Percentiles rank a stretch among this genome's conserved stretches.
These are phyloP conservation scores for Yarrowia divulgata DNA, from an alignment of 805 yeast genomes.

Conservation along the genomic window DNA sequence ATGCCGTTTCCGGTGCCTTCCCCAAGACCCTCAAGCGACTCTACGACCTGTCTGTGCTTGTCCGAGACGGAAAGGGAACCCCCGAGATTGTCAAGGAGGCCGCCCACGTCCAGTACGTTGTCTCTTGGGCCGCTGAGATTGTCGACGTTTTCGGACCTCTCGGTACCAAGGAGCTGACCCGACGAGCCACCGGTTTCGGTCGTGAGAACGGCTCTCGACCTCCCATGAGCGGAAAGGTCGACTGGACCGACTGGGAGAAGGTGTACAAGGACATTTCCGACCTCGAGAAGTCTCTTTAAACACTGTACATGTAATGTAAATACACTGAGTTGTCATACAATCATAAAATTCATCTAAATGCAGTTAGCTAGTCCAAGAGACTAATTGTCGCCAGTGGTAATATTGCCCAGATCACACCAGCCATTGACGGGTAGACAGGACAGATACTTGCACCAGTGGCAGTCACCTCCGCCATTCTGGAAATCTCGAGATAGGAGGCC, in stretches of 20 bases:
- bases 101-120: conserved; percentile 53
- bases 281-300: conserved; percentile 23
- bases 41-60: conserved; percentile 51
- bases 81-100: conserved; percentile 51
- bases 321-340: conserved; percentile 6
- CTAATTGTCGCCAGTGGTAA: conserved; percentile 43
- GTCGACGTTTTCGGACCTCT: conserved; percentile 56
- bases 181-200: conserved; percentile 54
- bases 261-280: conserved; percentile 33
- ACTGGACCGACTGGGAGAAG: conserved; percentile 40
- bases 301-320: background rate
- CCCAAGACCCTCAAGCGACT: conserved; percentile 59
- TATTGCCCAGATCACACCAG: conserved; percentile 67
- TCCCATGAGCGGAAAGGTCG: conserved; percentile 51
- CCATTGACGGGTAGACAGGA: conserved; percentile 73
- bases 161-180: conserved; percentile 58
- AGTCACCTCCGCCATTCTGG: conserved; percentile 58
- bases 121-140: conserved; percentile 57
- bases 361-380: conserved; percentile 13
- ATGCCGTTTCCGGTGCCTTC: conserved; percentile 61
- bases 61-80: conserved; percentile 50
- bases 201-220: conserved; percentile 57
- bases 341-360: conserved; percentile 31
- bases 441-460: conserved; percentile 77
- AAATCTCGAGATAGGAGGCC: conserved; percentile 59